Evolutionary conservation across 2,329 filamentous ascomycete species (phyloP).

Genomic region (Aureobasidium uvarum): DNA sequence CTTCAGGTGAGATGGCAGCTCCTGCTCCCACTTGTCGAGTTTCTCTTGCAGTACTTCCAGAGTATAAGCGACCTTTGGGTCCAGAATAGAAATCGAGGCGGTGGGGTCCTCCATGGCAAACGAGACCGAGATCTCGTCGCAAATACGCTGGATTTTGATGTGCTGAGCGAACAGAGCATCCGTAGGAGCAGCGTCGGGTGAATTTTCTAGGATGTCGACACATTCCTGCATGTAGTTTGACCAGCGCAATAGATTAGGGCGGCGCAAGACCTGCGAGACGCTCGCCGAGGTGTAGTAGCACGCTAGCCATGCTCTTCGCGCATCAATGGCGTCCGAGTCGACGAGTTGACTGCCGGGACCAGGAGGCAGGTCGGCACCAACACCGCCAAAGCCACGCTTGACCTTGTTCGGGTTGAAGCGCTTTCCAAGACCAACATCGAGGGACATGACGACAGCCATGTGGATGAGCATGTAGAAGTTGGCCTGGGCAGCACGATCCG

Average conservation of each 20-base stretch:
- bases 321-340: slow-evolving; percentile 56
- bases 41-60: slow-evolving; percentile 56
- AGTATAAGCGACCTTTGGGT: slow-evolving; percentile 55
- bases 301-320: slow-evolving; percentile 58
- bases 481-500: slow-evolving; percentile 77
- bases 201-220: slow-evolving; percentile 56
- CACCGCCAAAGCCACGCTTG: slow-evolving; percentile 39
- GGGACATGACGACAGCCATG: slow-evolving; percentile 74
- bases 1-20: slow-evolving; percentile 43
- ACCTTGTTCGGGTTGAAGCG: slow-evolving; percentile 44
- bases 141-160: slow-evolving; percentile 58
- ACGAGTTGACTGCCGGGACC: slow-evolving; percentile 34
- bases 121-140: slow-evolving; percentile 56
- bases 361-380: slow-evolving; percentile 37
- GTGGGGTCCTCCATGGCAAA: slow-evolving; percentile 58
- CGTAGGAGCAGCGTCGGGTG: slow-evolving; percentile 56
- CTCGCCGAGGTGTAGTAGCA: slow-evolving; percentile 62
- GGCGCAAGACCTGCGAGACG: slow-evolving; percentile 58
- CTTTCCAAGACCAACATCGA: slow-evolving; percentile 75
- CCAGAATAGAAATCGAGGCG: slow-evolving; percentile 51
- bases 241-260: slow-evolving; percentile 60
- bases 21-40: slow-evolving; percentile 49
- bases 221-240: slow-evolving; percentile 63
- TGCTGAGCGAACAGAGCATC: slow-evolving; percentile 58
- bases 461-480: slow-evolving; percentile 89